Evolutionary conservation across 2,329 filamentous ascomycete genomes (phyloP), one percentile per base, ranked within the genome.

Genomic region (Aspergillus oerlinghausenensis): DNA sequence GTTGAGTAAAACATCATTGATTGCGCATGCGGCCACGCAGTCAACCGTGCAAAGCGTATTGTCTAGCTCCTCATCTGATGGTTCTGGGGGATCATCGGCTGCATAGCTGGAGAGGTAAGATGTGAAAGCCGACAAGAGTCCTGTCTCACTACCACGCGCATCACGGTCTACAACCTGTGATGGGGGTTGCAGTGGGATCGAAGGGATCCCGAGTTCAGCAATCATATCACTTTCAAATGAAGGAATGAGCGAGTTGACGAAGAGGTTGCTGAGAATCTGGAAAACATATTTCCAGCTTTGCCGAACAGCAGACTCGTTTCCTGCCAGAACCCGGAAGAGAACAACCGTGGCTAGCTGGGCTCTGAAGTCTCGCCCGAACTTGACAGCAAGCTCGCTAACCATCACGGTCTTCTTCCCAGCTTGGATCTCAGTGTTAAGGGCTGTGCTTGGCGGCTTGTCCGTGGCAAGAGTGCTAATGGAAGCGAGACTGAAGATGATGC

Each of bases 71-170:
- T 97, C 93, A 62, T 97, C 92, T 1, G 94, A 97, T 2, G 94
- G 94, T 75, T 99, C 94, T 0, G 94, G 94, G 11, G 94, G 94
- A 69, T 99, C 94, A 73, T 97, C 94, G 10, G 94, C 95, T 45
- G 95, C 94, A 71, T 99, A 97, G 72, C 93, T 97, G n/a, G 92
- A 96, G 32, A 99, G 92, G 68, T 97, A 99, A 4, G 90, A 96
- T 0, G 93, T 95, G 67, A 99, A 90, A 1, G 93, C 92, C 3
- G 92, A 96, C 71, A 99, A 92, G 51, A 99, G 84, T 5, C 94
- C 92, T 2, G 87, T 86, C 28, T 99, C 94, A 56, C 81, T 84
- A 35, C 87, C 80, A 61, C 90, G 89, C 45, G 89, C 82, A 55
- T 87, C 92, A 55, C 93, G 86, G 70, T 97, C 94, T 62, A 99